Conservation (phyloP, 176 grass and related monocot species). For the Poa pratensis region DNA sequence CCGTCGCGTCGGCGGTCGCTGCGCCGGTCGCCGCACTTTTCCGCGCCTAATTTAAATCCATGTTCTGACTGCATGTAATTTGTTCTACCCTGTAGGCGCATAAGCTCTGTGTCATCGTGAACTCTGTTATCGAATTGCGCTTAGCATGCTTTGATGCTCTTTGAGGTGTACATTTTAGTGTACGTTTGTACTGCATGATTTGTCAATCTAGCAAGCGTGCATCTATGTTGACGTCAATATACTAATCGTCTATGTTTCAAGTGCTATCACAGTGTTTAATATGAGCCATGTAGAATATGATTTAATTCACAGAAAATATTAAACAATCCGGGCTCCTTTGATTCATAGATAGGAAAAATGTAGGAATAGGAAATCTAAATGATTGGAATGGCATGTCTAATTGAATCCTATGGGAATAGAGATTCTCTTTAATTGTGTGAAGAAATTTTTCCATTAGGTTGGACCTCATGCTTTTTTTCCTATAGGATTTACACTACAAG, state of each 20-base stretch:
- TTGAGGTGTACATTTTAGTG: background rate
- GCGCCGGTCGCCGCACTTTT: slow-evolving; percentile 17
- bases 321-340: too few relatives aligned
- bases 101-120: background rate
- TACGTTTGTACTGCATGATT: background rate
- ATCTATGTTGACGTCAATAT: background rate
- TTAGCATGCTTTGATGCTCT: background rate
- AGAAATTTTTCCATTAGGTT: too few relatives aligned
- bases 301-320: too few relatives aligned
- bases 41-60: background rate
- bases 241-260: background rate
- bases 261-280: background rate
- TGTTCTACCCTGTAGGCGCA: background rate
- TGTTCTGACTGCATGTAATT: background rate
- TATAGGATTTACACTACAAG: too few relatives aligned
- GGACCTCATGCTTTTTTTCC: too few relatives aligned
- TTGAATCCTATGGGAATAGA: too few relatives aligned
- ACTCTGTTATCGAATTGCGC: background rate
- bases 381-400: too few relatives aligned
- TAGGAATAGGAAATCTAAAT: too few relatives aligned
- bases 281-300: too few relatives aligned
- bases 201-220: background rate
- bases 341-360: too few relatives aligned
- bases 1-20: background rate
- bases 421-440: too few relatives aligned